These are phyloP conservation scores for Rhododendron vialii DNA, from an alignment of 148 eudicot genomes.

Conservation along the genomic window DNA sequence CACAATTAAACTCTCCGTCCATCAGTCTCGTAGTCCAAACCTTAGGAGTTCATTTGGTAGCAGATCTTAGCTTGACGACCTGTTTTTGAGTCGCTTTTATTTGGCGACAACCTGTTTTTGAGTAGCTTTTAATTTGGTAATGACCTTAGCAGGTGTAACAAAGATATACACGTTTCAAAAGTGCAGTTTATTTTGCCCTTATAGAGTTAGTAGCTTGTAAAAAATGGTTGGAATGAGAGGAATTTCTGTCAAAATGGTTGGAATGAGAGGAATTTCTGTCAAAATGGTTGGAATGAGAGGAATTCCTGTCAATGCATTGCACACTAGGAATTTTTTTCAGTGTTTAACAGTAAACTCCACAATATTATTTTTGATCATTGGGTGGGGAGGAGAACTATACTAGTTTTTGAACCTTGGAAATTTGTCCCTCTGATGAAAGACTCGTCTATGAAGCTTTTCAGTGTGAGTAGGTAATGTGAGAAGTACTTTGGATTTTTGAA, in stretches of 20 bases:
- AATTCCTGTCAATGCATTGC: not conserved
- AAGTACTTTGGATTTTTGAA: not conserved
- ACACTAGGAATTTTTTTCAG: not conserved
- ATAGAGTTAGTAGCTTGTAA: not conserved
- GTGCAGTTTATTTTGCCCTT: not conserved
- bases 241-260: not conserved
- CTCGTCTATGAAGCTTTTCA: not conserved
- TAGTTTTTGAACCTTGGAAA: not conserved
- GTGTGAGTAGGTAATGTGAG: not conserved
- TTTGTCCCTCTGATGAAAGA: not conserved
- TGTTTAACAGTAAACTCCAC: not conserved
- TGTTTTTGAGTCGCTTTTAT: not conserved
- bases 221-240: not conserved
- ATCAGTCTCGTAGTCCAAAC: slow-evolving; percentile 24
- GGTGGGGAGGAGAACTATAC: not conserved
- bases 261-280: not conserved
- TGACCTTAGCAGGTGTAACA: not conserved
- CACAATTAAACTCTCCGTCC: slow-evolving; percentile 52
- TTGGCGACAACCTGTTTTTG: not conserved
- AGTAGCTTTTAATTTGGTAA: not conserved
- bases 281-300: not conserved
- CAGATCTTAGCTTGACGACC: slow-evolving; percentile 17
- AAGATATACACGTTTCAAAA: not conserved
- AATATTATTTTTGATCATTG: not conserved
- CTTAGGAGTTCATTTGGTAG: slow-evolving; percentile 49